Percentiles rank a stretch among this genome's conserved stretches.
Conservation (phyloP, 163 green algal species). For the Trebouxia gelatinosa region DNA sequence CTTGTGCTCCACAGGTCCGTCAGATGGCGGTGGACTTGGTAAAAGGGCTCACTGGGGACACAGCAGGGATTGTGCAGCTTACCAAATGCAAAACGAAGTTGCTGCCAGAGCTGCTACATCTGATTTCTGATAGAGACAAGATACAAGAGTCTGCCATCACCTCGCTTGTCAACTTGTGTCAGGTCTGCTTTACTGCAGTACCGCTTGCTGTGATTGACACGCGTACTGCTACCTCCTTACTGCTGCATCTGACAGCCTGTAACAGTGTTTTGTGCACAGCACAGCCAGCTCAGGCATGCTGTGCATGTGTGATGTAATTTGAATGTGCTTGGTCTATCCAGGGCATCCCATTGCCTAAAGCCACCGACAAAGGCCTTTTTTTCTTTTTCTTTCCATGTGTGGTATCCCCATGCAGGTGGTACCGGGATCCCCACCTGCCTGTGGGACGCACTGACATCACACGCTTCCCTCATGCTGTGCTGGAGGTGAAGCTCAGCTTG, state of each 20-base stretch:
- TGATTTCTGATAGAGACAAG: conserved; percentile 43
- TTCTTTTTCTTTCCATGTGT: too few species aligned
- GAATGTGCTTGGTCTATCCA: too few species aligned
- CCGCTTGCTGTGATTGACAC: too few species aligned
- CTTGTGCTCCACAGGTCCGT: too few species aligned
- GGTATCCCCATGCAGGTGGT: conserved; percentile 65
- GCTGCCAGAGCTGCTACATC: conserved; percentile 58
- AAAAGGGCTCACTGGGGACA: conserved; percentile 17
- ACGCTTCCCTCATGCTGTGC: conserved; percentile 83
- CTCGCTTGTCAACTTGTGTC: conserved; percentile 76
- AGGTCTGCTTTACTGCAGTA: too few species aligned
- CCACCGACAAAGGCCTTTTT: too few species aligned
- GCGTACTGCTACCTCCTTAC: too few species aligned
- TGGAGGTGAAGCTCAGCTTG: conserved; percentile 90
- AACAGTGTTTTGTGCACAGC: too few species aligned
- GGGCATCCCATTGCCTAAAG: too few species aligned
- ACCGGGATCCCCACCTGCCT: conserved; percentile 68
- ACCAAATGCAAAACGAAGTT: conserved; percentile 36
- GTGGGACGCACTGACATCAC: conserved; percentile 82
- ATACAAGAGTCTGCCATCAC: conserved; percentile 43
- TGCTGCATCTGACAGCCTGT: too few species aligned
- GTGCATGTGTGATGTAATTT: too few species aligned
- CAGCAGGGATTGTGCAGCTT: neutral
- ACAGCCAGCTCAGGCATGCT: too few species aligned
- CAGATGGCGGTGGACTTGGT: conserved; percentile 40